Evolutionary conservation across 129 eudicot species (phyloP), one percentile per base, ranked within the genome.

Genomic region (Apium graveolens): DNA sequence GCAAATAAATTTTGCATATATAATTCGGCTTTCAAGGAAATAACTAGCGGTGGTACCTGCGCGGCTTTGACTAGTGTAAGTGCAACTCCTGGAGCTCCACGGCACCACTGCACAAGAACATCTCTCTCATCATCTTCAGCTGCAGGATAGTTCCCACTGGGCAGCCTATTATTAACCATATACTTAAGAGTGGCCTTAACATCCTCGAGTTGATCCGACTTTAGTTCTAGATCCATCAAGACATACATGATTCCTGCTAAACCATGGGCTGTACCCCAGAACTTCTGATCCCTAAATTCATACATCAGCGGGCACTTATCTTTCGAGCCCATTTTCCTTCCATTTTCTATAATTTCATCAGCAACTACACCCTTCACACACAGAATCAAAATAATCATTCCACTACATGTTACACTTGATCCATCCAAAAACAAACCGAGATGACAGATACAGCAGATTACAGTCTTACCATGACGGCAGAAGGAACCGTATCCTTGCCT

Each of bases 191-290:
- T 91, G 46, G 80, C 82, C 76, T 86, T 93, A 34, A 93, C 90
- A 85, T 93, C 97, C 48, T 77, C 86, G 11, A 5, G 76, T n/a
- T 81, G 87, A 38, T 89, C 96, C 1, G 85, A 78, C 48, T 81
- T 81, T 82, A 93, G 86, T 34, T 88, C 86, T 31, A 79, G 76
- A 21, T 87, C 80, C 97, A 93, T 89, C 41, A 93, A 75, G 49
- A 93, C 88, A 73, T 86, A 76, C 80, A 91, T 55, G 75, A 93
- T 88, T 70, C 98, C 96, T 11, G 97, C 97, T 78, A 93, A 73
- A 44, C 98, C 98, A 85, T 89, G 97, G 35, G 96, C 96, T 24
- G 90, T 95, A 53, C 98, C 98, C 98, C 91, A 91, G 73, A 89
- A 83, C 75, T 81, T 89, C 74, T 89, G 82, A 31, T 96, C 95